Evolutionary conservation across 345 rosid species (phyloP), one percentile per base, ranked within the genome.

Genomic region (Garcia nutans): DNA sequence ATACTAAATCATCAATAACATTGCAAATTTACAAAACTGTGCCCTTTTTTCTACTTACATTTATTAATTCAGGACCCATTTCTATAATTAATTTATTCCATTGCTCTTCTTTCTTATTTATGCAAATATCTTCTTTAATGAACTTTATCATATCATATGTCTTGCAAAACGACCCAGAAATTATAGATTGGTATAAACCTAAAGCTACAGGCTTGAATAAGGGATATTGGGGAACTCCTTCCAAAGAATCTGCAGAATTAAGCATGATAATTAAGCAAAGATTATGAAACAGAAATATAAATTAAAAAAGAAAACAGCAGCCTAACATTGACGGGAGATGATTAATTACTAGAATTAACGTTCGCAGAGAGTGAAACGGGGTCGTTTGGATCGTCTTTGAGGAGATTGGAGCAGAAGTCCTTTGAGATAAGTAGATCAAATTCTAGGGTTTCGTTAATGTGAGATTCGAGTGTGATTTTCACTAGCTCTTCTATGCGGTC

Each of bases 211-310:
- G 78, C 77, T 77, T 85, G 86, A 80, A 82, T 70, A 91, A 72
- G 70, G 96, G 93, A 71, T 80, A 81, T 0, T 37, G 26, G 42
- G 86, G 88, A 66, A 84, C 92, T 75, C 93, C 93, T 62, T 41
- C 31, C 20, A 63, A 77, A 54, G 75, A 65, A 68, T 72, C 88
- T 55, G 76, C 79, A 74, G 41, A n/a, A 74, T 71, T 2, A 28
- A 28, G 31, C 31, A 28, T 28, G 31, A 28, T 28, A 28, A 28
- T 1, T 28, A 28, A 28, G 1, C 31, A 28, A 28, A 28, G 31
- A 28, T 28, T 28, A 28, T 37, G 41, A 37, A 37, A 37, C 5
- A 37, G 41, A 37, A 47, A 47, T 47, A 12, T 47, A 16, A 16
- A 15, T 26, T 26, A 33, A 17, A 6, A n/a, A 28, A 26, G 47